Evolutionary conservation across 805 yeast genomes (phyloP), one percentile per base, ranked within the genome.

Genomic region (Ogataea sp.): DNA sequence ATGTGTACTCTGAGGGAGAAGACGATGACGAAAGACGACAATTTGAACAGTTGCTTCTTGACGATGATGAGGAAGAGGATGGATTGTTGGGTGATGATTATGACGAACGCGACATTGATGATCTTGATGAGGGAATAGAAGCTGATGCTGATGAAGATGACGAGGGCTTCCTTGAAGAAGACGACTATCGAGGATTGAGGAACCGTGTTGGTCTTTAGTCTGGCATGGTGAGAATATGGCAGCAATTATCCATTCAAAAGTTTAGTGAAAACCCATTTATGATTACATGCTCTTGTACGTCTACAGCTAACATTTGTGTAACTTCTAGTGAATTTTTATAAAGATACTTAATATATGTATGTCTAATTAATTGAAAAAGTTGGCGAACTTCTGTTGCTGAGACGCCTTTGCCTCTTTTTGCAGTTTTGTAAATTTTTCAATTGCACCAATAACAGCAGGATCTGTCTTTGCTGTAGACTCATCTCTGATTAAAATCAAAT

Each of bases 301-400:
- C n/a, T n/a, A n/a, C n/a, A n/a, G n/a, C n/a, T n/a, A n/a, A n/a
- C n/a, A n/a, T n/a, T n/a, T n/a, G n/a, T n/a, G n/a, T n/a, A n/a
- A n/a, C n/a, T n/a, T n/a, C n/a, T n/a, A n/a, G n/a, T n/a, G n/a
- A n/a, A n/a, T n/a, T n/a, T n/a, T n/a, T n/a, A n/a, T n/a, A n/a
- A n/a, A n/a, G n/a, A n/a, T n/a, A n/a, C n/a, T n/a, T n/a, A n/a
- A n/a, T n/a, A n/a, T n/a, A n/a, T n/a, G n/a, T n/a, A n/a, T n/a
- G n/a, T n/a, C n/a, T n/a, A 23, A 20, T 42, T 38, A 56, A 23
- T 58, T 57, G 50, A 83, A 83, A 54, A 83, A 83, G 53, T 77
- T 81, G 15, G 86, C 70, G 45, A 76, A 73, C 42, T 68, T 75
- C 36, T 70, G 69, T 51, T 67, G 73, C 43, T 78, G 79, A 14